Conservation (phyloP, 352 stramenopile genomes). For the Globisporangium acanthophoron region DNA sequence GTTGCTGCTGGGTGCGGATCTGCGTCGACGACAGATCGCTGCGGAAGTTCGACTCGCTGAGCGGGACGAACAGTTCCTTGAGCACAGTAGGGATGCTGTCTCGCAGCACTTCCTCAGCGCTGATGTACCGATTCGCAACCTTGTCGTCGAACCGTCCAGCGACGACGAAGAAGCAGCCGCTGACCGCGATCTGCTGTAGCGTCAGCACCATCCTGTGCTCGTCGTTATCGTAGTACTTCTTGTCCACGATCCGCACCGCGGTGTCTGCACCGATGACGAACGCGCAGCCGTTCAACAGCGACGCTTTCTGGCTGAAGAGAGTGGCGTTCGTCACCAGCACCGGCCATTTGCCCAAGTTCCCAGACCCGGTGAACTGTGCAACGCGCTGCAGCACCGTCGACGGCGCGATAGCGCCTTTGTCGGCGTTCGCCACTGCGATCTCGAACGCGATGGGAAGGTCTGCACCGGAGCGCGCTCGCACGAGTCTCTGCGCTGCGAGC, state of each 20-base stretch:
- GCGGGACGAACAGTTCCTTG: constrained; percentile 54
- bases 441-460: constrained; percentile 62
- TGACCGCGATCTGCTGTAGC: constrained; percentile 55
- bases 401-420: constrained; percentile 62
- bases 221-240: constrained; percentile 87
- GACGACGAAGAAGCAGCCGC: constrained; percentile 83
- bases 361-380: constrained; percentile 37
- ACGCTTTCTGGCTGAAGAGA: constrained; percentile 81
- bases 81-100: constrained; percentile 42
- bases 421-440: constrained; percentile 67
- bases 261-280: constrained; percentile 91
- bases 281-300: constrained; percentile 59
- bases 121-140: constrained; percentile 37
- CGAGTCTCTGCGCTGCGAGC: constrained; percentile 32
- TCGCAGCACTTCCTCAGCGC: constrained; percentile 47
- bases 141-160: constrained; percentile 73
- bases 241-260: constrained; percentile 79
- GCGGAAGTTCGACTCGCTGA: constrained; percentile 75
- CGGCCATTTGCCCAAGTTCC: constrained; percentile 33
- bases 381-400: constrained; percentile 38
- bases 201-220: constrained; percentile 70
- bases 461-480: constrained; percentile 22
- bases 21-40: constrained; percentile 87
- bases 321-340: constrained; percentile 75
- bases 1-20: constrained; percentile 32